Base-by-base conservation (phyloP, 2,329 filamentous ascomycete genomes). In the Byssoonygena ceratinophila region DNA sequence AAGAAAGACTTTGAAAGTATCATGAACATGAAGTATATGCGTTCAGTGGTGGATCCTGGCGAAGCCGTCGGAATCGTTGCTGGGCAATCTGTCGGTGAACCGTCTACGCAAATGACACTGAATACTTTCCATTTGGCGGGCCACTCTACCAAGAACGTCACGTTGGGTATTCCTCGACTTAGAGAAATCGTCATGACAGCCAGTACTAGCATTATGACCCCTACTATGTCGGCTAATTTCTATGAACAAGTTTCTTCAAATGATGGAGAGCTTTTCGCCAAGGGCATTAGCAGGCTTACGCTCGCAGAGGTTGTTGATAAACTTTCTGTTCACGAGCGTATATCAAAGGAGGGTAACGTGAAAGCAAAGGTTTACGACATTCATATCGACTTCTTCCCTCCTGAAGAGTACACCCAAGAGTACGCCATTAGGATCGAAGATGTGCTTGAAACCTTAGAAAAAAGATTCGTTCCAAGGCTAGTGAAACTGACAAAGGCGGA, bases 91-190 rank as follows among this genome's bases (percentile, higher is more conserved):
- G 83, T 98, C 39, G 92, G 92, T 65, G 94, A 98, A 66, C 92
- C 94, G 7, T 96, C 90, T 1, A 98, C 92, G 9, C 92, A 98
- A 69, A 98, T 98, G 94, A 98, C 94, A 6, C 75, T 98, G 52
- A 98, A 98, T 72, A 98, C 94, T 25, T 98, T 98, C 80, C 92
- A 98, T 79, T 87, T 98, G 80, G 92, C 92, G 69, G 92, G 92
- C 64, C 91, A 97, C 75, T 90, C 92, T 18, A 85, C 92, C 27
- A 97, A 96, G 77, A 98, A 98, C 78, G 94, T 98, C 65, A 98
- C 92, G 0, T 80, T 96, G 18, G 92, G 92, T 87, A 97, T 98
- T 65, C 92, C 92, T 54, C 88, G 92, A 72, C 78, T 98, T 18
- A 80, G 92, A 73, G 92, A 98, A 78, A 96, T 98, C 62, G 80